These are phyloP conservation scores for Cordyceps militaris DNA, from an alignment of 2,329 filamentous ascomycete species.

Conservation along the genomic window DNA sequence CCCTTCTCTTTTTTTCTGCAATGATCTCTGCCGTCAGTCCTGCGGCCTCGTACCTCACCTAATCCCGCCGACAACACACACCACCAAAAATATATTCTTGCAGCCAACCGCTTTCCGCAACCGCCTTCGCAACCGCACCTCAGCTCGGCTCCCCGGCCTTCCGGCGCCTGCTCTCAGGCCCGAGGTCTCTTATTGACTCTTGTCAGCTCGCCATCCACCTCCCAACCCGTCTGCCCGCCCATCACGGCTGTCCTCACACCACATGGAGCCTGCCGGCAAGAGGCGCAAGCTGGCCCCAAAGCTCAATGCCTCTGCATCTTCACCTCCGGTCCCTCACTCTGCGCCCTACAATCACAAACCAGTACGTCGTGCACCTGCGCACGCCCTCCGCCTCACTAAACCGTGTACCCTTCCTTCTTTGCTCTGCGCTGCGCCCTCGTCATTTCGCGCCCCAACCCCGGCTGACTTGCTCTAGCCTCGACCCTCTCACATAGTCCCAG, in stretches of 20 bases:
- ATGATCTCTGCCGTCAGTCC: neutral
- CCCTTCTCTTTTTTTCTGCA: neutral
- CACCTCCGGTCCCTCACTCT: slow-evolving; percentile 16
- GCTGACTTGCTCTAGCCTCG: neutral
- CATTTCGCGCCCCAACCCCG: neutral
- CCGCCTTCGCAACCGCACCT: neutral
- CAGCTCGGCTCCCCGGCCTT: neutral
- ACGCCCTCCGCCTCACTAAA: too few species aligned
- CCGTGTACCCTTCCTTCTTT: neutral
- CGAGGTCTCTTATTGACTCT: neutral
- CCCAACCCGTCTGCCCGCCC: neutral
- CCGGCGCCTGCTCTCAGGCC: neutral
- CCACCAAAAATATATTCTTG: neutral
- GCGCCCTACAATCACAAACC: slow-evolving; percentile 17
- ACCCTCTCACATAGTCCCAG: neutral
- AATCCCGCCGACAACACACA: neutral
- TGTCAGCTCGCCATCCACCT: neutral
- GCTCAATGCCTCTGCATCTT: slow-evolving; percentile 21
- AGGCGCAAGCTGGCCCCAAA: slow-evolving; percentile 39
- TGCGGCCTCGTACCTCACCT: slow-evolving; percentile 3
- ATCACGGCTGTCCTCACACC: neutral
- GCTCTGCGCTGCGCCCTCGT: neutral
- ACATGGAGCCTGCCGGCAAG: slow-evolving; percentile 37
- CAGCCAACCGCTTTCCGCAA: neutral
- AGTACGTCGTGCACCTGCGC: too few species aligned